Conservation (phyloP, 1,139 yeast species). For the Magnusiomyces suaveolens region DNA sequence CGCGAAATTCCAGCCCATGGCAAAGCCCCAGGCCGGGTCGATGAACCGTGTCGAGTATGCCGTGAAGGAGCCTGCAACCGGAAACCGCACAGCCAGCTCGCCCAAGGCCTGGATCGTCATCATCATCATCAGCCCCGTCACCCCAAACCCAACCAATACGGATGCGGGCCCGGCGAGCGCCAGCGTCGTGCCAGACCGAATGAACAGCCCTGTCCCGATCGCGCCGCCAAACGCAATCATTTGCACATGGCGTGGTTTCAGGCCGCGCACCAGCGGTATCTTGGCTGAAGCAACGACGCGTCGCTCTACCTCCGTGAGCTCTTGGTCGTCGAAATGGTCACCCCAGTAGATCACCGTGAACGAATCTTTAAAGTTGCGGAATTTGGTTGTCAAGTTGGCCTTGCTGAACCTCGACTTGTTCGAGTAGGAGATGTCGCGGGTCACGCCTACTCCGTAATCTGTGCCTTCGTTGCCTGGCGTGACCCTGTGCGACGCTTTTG, state of each 20-base stretch:
- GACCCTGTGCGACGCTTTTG: neutral
- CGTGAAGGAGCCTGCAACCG: constrained; percentile 64
- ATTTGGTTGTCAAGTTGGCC: neutral
- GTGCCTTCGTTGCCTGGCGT: neutral
- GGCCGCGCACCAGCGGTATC: constrained; percentile 31
- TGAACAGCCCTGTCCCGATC: constrained; percentile 60
- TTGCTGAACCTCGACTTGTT: no score
- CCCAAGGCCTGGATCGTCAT: constrained; percentile 67
- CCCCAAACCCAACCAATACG: constrained; percentile 51
- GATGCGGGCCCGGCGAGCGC: constrained; percentile 68
- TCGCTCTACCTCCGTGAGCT: neutral
- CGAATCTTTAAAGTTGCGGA: constrained; percentile 11
- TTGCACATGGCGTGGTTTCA: constrained; percentile 41
- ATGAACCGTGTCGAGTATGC: constrained; percentile 56
- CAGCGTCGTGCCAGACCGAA: constrained; percentile 63
- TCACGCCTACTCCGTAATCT: neutral
- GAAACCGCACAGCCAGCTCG: constrained; percentile 63
- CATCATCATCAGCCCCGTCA: constrained; percentile 60
- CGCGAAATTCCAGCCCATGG: constrained; percentile 76
- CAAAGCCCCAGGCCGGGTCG: constrained; percentile 72
- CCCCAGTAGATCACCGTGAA: neutral
- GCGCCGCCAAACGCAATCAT: constrained; percentile 71
- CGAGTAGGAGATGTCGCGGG: neutral
- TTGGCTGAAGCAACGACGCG: constrained; percentile 22
- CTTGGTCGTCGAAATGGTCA: neutral